Evolutionary conservation across 2,329 filamentous ascomycete species (phyloP).

Genomic region (Trichoderma atroviride): DNA sequence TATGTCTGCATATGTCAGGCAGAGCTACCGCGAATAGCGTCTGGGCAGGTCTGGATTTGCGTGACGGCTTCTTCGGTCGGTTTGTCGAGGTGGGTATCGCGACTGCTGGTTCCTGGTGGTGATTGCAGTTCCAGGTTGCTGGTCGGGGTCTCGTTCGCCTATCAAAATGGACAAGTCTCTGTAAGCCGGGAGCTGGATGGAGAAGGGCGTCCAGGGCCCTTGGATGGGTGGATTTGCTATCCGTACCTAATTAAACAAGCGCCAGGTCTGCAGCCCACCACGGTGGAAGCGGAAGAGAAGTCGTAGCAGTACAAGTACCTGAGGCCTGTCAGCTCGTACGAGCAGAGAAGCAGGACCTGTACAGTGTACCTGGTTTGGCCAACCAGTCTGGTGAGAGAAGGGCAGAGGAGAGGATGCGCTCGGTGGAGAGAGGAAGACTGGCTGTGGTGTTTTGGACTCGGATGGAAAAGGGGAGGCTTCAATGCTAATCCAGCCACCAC

Average conservation of each 20-base stretch:
- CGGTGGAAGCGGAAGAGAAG: neutral
- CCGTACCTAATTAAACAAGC: slow-evolving; percentile 26
- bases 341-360: neutral
- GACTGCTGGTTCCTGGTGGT: slow-evolving; percentile 1
- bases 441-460: slow-evolving; percentile 11
- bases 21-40: slow-evolving; percentile 3
- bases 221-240: slow-evolving; percentile 11
- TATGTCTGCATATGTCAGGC: slow-evolving; percentile 5
- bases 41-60: slow-evolving; percentile 17
- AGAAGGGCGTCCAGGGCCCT: slow-evolving; percentile 19
- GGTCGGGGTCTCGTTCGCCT: slow-evolving; percentile 20
- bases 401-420: neutral
- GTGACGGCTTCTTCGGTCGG: neutral
- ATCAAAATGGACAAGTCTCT: slow-evolving; percentile 15
- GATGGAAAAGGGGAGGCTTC: neutral
- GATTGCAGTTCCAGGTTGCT: slow-evolving; percentile 7
- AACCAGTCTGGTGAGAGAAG: neutral
- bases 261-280: slow-evolving; percentile 5
- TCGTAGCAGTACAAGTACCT: neutral
- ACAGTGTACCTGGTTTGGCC: neutral
- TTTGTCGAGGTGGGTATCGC: slow-evolving; percentile 5
- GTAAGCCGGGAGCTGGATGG: slow-evolving; percentile 10
- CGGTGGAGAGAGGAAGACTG: neutral
- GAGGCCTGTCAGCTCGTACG: neutral
- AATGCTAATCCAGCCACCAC: neutral